Conservation (phyloP, 306 rosid genomes). For the Macrotyloma uniflorum region DNA sequence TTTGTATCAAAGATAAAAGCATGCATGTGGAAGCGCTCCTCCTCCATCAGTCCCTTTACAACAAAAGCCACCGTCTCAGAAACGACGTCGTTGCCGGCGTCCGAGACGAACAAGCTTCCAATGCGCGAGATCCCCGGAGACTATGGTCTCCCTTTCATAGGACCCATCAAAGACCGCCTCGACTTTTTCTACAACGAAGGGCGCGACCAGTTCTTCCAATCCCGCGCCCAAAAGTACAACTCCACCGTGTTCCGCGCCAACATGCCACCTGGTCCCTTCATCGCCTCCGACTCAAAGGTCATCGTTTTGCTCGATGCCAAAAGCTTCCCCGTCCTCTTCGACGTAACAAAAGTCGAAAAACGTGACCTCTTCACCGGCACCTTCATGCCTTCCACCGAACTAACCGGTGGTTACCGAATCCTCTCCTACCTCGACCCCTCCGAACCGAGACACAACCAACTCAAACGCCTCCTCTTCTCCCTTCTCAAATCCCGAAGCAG, state of each 20-base stretch:
- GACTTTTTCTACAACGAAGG: constrained; percentile 89
- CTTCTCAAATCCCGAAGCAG: constrained; percentile 67
- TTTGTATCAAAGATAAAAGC: neutral
- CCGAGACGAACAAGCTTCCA: constrained; percentile 47
- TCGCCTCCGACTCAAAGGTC: constrained; percentile 61
- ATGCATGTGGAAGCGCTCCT: neutral
- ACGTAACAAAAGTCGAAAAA: constrained; percentile 73
- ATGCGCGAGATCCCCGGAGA: constrained; percentile 72
- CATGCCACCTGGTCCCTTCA: constrained; percentile 89
- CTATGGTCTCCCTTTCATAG: constrained; percentile 71
- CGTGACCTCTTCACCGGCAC: constrained; percentile 83
- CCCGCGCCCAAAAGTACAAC: constrained; percentile 57
- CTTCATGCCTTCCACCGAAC: constrained; percentile 73
- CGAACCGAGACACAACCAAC: constrained; percentile 70
- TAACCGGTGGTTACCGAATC: constrained; percentile 87
- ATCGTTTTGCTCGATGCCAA: constrained; percentile 81
- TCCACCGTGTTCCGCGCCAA: constrained; percentile 86
- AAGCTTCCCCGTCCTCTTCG: constrained; percentile 82
- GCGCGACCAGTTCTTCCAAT: constrained; percentile 61
- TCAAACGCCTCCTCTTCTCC: constrained; percentile 66
- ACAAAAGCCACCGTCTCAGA: constrained; percentile 52
- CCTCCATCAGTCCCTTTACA: constrained; percentile 12
- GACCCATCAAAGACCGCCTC: constrained; percentile 66
- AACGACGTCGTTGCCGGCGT: constrained; percentile 7
- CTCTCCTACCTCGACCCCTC: constrained; percentile 95